These are phyloP conservation scores for Triadica sebifera DNA, from an alignment of 345 rosid species.

Conservation along the genomic window DNA sequence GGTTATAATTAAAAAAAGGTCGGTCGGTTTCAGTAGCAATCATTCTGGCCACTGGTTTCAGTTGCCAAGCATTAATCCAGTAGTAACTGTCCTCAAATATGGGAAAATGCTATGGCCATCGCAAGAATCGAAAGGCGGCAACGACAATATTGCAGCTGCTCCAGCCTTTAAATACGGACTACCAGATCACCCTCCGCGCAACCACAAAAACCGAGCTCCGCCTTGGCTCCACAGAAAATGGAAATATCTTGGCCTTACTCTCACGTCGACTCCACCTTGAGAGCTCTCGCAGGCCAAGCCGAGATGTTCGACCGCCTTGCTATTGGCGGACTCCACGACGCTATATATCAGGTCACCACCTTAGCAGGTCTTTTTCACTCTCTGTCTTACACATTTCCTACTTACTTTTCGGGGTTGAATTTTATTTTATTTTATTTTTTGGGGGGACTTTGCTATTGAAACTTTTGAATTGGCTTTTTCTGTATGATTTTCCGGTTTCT, in stretches of 20 bases:
- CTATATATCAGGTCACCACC: constrained; percentile 61
- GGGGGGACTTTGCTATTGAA: no score
- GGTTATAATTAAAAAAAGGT: no score
- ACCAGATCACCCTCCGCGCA: constrained; percentile 1
- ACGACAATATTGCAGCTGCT: not conserved
- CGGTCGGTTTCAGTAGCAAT: not conserved
- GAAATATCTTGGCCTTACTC: constrained; percentile 47
- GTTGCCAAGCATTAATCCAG: not conserved
- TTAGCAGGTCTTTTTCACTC: constrained; percentile 51
- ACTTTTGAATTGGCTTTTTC: no score
- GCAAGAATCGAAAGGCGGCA: not conserved
- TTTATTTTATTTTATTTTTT: not conserved
- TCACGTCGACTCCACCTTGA: constrained; percentile 62
- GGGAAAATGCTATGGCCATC: constrained; percentile 20
- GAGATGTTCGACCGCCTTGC: constrained; percentile 85
- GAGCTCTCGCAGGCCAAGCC: constrained; percentile 79
- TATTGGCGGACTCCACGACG: constrained; percentile 77
- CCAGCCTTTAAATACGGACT: not conserved
- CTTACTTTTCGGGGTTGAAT: not conserved
- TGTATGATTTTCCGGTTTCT: no score
- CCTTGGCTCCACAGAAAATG: not conserved
- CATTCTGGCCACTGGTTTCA: not conserved
- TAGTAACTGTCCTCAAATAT: not conserved
- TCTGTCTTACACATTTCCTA: no score
- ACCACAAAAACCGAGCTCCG: not conserved